Evolutionary conservation across 768 basidiomycete species (phyloP), one percentile per base, ranked within the genome.

Genomic region (Macrolepiota dolichaula): DNA sequence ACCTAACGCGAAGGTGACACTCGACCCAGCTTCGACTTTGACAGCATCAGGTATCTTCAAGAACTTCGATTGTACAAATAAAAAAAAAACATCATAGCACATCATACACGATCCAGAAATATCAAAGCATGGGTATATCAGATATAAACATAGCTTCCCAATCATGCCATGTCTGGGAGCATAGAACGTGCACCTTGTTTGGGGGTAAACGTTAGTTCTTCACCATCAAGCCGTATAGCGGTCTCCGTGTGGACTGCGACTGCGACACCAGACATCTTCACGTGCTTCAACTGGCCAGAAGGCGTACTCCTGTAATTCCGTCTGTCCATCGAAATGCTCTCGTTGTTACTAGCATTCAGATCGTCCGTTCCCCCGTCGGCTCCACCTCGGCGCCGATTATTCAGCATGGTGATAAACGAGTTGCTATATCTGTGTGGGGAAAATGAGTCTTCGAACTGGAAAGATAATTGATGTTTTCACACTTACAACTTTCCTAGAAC

Each of bases 351-450:
- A 25, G 24, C 13, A 19, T 2, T 37, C 19, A 32, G 27, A n/a
- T 49, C 46, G 29, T 61, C 42, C 10, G 32, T 6, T 22, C 52
- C 52, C 9, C 58, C 58, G 6, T 4, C 15, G 19, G 12, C 46
- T 7, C 44, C 46, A 12, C 32, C 19, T 32, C 52, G 32, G 9
- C 19, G 53, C 6, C 59, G 59, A n/a, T 61, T 61, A 36, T 61
- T 61, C 46, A 61, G 49, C 59, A 61, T 61, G 2, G 46, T 61
- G 44, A 61, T 55, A 25, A 61, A 61, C 3, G 59, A 61, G 22
- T 61, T 61, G 40, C 59, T 61, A 44, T 61, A 61, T 36, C 59
- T 61, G 36, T 61, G 36, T 55, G 2, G 7, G 12, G 38, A 49
- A 22, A 0, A 5, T 54, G 2, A 54, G 53, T 11, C 25, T 22